Conservation (phyloP, 2,329 filamentous ascomycete genomes). For the Aspergillus sp. region DNA sequence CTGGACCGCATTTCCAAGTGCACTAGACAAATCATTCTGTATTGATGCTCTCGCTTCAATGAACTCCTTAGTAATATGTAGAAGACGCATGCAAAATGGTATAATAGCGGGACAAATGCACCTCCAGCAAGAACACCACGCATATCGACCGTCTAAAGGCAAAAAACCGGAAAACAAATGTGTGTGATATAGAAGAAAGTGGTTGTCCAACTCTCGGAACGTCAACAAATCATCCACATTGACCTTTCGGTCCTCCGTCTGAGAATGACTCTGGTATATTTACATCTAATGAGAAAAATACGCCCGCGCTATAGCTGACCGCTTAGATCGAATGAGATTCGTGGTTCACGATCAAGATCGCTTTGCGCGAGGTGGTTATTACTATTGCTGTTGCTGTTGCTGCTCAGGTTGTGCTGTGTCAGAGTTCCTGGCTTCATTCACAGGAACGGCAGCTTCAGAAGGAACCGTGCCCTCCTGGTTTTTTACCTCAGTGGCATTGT, state of each 20-base stretch:
- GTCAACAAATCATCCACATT: neutral
- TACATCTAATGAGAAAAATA: conserved; percentile 8
- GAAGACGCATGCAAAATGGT: no score
- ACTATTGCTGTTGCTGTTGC: neutral
- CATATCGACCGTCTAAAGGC: no score
- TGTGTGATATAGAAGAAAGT: no score
- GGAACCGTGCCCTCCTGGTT: neutral
- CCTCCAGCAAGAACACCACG: no score
- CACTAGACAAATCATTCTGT: no score
- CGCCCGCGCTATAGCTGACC: conserved; percentile 16
- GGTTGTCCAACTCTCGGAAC: no score
- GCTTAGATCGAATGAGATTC: neutral
- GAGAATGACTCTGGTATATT: conserved; percentile 1
- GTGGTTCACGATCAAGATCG: neutral
- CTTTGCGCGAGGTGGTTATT: neutral
- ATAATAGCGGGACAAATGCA: no score
- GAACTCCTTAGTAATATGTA: no score
- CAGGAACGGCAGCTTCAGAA: neutral
- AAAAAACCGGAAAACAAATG: no score
- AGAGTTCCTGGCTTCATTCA: neutral
- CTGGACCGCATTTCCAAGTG: neutral
- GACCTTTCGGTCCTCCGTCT: neutral
- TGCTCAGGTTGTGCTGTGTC: conserved; percentile 3
- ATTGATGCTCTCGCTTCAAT: no score
- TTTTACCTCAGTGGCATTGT: conserved; percentile 16